Percentiles rank a stretch among this genome's conserved stretches.
These are phyloP conservation scores for Ustilago loliicola DNA, from an alignment of 1,284 basidiomycete genomes.

Conservation along the genomic window DNA sequence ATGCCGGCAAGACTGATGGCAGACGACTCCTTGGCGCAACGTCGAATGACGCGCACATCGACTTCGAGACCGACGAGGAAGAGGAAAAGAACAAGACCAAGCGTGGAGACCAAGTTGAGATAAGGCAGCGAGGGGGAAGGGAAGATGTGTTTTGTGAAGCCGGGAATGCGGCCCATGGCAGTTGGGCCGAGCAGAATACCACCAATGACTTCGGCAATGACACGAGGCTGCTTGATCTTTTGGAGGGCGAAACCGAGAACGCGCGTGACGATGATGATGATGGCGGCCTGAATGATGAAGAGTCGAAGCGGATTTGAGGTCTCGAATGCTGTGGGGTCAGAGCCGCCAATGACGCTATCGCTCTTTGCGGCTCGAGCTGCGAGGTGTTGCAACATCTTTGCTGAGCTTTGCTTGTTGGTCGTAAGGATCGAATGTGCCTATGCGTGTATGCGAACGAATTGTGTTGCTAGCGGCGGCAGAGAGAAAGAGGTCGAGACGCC, in stretches of 20 bases:
- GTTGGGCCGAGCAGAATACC: conserved; percentile 78
- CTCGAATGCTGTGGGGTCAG: conserved; percentile 78
- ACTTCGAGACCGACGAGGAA: conserved; percentile 94
- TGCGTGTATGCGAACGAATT: not conserved
- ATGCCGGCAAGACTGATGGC: conserved; percentile 78
- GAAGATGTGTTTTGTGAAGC: conserved; percentile 67
- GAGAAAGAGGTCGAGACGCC: not conserved
- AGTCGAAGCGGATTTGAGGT: conserved; percentile 79
- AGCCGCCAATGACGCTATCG: conserved; percentile 75
- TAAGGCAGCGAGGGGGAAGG: conserved; percentile 77
- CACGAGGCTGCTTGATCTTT: conserved; percentile 83
- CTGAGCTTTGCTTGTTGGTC: not conserved
- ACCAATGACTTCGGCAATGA: conserved; percentile 88
- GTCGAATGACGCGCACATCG: conserved; percentile 81
- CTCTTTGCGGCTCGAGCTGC: conserved; percentile 45
- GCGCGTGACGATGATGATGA: conserved; percentile 78
- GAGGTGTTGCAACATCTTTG: conserved; percentile 33
- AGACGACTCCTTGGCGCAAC: conserved; percentile 58
- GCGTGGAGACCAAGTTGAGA: conserved; percentile 89
- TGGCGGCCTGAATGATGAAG: conserved; percentile 83
- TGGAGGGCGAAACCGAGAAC: conserved; percentile 77
- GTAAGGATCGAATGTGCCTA: not conserved
- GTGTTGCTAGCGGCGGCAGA: not conserved
- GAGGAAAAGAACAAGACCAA: conserved; percentile 77
- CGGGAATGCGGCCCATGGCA: conserved; percentile 65